Evolutionary conservation across 805 yeast species (phyloP).

Genomic region (Metschnikowia arizonensis): DNA sequence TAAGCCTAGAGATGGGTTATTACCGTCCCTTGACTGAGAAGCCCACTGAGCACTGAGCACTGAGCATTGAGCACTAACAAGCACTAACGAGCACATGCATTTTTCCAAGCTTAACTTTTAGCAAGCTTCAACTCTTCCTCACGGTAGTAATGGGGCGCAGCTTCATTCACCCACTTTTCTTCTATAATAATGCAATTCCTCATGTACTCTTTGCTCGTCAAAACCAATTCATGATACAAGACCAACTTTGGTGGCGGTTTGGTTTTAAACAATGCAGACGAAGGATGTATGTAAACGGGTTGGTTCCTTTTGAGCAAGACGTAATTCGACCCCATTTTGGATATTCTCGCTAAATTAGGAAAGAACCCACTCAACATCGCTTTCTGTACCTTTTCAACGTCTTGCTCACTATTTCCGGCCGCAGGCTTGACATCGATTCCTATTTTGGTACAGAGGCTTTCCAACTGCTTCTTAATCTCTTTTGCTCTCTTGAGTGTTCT

Average conservation of each 20-base stretch:
- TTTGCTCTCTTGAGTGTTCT: conserved; percentile 64
- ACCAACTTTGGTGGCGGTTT: conserved; percentile 74
- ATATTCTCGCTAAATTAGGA: conserved; percentile 57
- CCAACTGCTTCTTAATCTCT: conserved; percentile 69
- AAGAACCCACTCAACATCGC: conserved; percentile 67
- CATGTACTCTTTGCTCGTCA: conserved; percentile 87
- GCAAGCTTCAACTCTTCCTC: conserved; percentile 21
- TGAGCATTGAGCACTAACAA: no score
- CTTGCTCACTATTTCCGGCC: conserved; percentile 8
- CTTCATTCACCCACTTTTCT: conserved; percentile 67
- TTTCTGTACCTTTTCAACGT: conserved; percentile 41
- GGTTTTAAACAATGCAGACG: conserved; percentile 59
- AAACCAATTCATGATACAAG: conserved; percentile 76
- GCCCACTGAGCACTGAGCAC: no score
- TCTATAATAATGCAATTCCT: conserved; percentile 70
- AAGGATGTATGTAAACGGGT: conserved; percentile 81
- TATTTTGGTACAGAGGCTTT: conserved; percentile 52
- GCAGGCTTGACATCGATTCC: conserved; percentile 32
- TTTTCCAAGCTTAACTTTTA: not conserved
- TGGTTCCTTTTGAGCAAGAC: conserved; percentile 62
- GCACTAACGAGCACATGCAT: no score
- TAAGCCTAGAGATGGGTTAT: no score
- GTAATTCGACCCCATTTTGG: conserved; percentile 64
- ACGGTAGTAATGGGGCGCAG: conserved; percentile 61
- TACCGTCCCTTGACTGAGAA: no score